These are phyloP conservation scores for Sarocladium strictum DNA, from an alignment of 2,329 filamentous ascomycete genomes.

Conservation along the genomic window DNA sequence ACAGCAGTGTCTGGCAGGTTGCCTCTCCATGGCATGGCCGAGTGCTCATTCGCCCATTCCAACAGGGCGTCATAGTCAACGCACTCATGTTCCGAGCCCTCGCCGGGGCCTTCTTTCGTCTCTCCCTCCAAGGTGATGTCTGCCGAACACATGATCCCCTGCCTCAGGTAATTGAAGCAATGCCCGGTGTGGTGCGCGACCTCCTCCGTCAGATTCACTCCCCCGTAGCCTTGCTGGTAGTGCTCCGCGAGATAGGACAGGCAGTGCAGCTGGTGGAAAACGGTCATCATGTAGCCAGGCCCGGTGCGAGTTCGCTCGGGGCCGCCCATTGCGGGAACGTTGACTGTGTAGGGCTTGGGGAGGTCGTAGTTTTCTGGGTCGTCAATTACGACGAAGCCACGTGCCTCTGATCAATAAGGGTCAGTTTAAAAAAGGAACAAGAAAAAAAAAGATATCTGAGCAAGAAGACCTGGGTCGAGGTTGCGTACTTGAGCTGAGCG, in stretches of 20 bases:
- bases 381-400: not conserved
- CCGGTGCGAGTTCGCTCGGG: not conserved
- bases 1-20: slow-evolving; percentile 3
- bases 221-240: slow-evolving; percentile 4
- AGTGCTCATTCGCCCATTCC: slow-evolving; percentile 8
- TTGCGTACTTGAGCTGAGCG: slow-evolving; percentile 4
- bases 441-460: not conserved
- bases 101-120: slow-evolving; percentile 7
- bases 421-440: not conserved
- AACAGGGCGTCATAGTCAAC: slow-evolving; percentile 7
- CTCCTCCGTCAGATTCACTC: slow-evolving; percentile 8
- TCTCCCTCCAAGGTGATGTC: slow-evolving; percentile 14
- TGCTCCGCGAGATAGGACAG: slow-evolving; percentile 12
- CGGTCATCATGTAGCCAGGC: slow-evolving; percentile 8
- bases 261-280: slow-evolving; percentile 16
- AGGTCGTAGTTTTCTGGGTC: slow-evolving; percentile 4
- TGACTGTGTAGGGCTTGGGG: slow-evolving; percentile 1
- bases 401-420: not conserved
- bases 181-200: slow-evolving; percentile 26
- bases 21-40: slow-evolving; percentile 4
- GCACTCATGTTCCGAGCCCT: slow-evolving; percentile 9
- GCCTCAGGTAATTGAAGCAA: slow-evolving; percentile 35
- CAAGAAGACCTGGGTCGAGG: not conserved
- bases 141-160: slow-evolving; percentile 32
- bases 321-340: not conserved